Evolutionary conservation across 2,329 filamentous ascomycete species (phyloP).

Genomic region (Blastomyces parvus): DNA sequence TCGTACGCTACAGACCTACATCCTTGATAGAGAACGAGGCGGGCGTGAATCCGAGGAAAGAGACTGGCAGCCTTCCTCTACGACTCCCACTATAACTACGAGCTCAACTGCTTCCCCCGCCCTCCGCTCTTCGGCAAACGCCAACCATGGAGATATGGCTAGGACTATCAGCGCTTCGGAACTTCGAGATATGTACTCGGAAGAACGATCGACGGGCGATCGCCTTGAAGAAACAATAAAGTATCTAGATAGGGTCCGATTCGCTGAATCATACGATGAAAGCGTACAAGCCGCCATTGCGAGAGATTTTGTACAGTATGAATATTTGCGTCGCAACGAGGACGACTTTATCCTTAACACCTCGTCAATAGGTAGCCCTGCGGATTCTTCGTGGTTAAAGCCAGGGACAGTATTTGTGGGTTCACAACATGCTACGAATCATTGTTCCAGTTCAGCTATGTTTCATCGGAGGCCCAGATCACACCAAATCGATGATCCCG

Average conservation of each 20-base stretch:
- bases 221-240: slow-evolving; percentile 50
- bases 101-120: slow-evolving; percentile 4
- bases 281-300: slow-evolving; percentile 45
- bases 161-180: slow-evolving; percentile 21
- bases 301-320: slow-evolving; percentile 44
- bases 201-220: slow-evolving; percentile 24
- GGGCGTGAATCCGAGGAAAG: slow-evolving; percentile 17
- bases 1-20: slow-evolving; percentile 32
- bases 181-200: slow-evolving; percentile 29
- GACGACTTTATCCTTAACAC: slow-evolving; percentile 52
- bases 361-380: slow-evolving; percentile 40
- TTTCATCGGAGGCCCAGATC: slow-evolving; percentile 23
- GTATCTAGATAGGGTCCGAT: slow-evolving; percentile 52
- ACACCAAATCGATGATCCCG: slow-evolving; percentile 24
- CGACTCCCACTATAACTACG: slow-evolving; percentile 4
- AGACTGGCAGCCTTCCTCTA: slow-evolving; percentile 9
- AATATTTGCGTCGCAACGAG: slow-evolving; percentile 43
- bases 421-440: slow-evolving; percentile 47
- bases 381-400: slow-evolving; percentile 52
- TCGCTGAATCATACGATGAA: slow-evolving; percentile 45
- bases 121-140: not conserved
- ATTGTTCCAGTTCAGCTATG: slow-evolving; percentile 21
- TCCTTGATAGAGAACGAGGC: slow-evolving; percentile 29
- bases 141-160: slow-evolving; percentile 20
- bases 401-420: slow-evolving; percentile 53